Evolutionary conservation across 1,284 basidiomycete species (phyloP).

Genomic region (Sporisorium sorghi): DNA sequence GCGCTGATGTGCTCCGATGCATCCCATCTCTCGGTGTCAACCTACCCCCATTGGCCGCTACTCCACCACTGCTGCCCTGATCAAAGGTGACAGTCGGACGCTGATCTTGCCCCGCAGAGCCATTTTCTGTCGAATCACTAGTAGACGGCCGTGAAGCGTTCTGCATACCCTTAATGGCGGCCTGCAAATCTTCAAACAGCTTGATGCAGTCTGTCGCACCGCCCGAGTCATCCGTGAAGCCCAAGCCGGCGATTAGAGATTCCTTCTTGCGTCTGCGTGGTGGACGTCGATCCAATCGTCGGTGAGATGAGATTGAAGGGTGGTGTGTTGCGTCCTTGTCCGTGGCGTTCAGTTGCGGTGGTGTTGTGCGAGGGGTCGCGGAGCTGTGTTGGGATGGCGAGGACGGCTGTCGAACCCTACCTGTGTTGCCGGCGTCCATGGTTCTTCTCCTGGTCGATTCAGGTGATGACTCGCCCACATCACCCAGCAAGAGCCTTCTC

Average conservation of each 20-base stretch:
- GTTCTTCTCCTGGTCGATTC: constrained; percentile 40
- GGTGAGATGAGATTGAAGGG: constrained; percentile 7
- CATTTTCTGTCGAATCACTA: constrained; percentile 4
- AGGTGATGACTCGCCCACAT: constrained; percentile 38
- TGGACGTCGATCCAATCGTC: constrained; percentile 30
- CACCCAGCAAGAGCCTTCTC: constrained; percentile 33
- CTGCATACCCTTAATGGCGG: constrained; percentile 38
- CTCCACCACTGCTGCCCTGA: neutral
- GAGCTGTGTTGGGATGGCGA: constrained; percentile 17
- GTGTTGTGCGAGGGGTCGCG: neutral
- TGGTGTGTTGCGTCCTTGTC: constrained; percentile 16
- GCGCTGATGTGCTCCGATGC: constrained; percentile 37
- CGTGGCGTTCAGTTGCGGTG: neutral
- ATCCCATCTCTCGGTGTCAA: constrained; percentile 42
- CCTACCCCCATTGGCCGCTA: constrained; percentile 1
- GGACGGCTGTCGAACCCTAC: constrained; percentile 22
- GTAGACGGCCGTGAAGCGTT: constrained; percentile 14
- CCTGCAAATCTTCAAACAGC: constrained; percentile 47
- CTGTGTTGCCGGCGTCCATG: constrained; percentile 43
- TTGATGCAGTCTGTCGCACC: constrained; percentile 33
- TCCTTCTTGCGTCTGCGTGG: constrained; percentile 45
- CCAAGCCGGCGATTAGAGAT: constrained; percentile 39
- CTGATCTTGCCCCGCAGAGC: neutral
- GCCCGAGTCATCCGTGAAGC: constrained; percentile 25
- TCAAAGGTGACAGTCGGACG: constrained; percentile 15